Evolutionary conservation across 164 flowering plant species (phyloP).

Genomic region (Magnolia kwangsiensis): DNA sequence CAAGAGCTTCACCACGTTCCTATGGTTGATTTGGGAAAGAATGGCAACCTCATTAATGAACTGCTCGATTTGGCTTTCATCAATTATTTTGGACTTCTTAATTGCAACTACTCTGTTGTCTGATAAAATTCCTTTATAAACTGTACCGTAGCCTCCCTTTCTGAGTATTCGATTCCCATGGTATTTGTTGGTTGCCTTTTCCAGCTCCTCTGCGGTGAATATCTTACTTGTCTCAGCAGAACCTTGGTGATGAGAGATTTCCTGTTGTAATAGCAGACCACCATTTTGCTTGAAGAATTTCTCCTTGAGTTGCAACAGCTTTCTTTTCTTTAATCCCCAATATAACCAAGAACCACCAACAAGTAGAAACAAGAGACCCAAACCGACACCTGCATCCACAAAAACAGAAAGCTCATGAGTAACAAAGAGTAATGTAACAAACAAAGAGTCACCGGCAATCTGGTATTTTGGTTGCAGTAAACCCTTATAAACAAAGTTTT

Average conservation of each 20-base stretch:
- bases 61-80: slow-evolving; percentile 29
- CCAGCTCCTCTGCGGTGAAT: slow-evolving; percentile 6
- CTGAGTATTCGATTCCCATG: neutral
- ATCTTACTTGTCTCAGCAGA: neutral
- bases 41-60: slow-evolving; percentile 43
- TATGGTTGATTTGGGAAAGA: slow-evolving; percentile 42
- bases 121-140: slow-evolving; percentile 20
- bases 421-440: too few species aligned
- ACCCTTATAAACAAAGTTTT: too few species aligned
- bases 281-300: slow-evolving; percentile 8
- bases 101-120: slow-evolving; percentile 33
- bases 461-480: too few species aligned
- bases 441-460: too few species aligned
- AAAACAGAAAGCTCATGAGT: neutral
- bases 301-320: neutral
- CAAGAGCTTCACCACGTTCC: slow-evolving; percentile 36
- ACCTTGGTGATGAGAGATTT: neutral
- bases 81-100: slow-evolving; percentile 38
- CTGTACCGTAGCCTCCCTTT: slow-evolving; percentile 10
- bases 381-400: neutral
- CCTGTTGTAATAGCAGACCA: slow-evolving; percentile 2
- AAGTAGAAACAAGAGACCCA: slow-evolving; percentile 3
- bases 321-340: slow-evolving; percentile 5
- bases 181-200: slow-evolving; percentile 7
- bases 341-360: slow-evolving; percentile 4